Base-by-base conservation (phyloP, 441 rosid genomes). In the Jatropha podagrica region DNA sequence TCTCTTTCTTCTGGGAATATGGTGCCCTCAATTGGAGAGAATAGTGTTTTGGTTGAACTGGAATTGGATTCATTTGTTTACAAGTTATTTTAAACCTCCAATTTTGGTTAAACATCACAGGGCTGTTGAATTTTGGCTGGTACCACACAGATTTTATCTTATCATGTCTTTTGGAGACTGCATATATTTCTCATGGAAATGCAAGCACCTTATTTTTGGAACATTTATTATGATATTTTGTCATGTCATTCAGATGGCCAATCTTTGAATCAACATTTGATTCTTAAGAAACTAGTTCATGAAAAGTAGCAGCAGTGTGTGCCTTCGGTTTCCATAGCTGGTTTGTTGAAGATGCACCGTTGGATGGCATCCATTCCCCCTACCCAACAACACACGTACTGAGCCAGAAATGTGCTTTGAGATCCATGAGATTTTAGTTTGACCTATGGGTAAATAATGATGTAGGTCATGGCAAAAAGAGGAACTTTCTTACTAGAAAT, bases 221-320 rank as follows among this genome's bases (percentile, higher is more conserved):
- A 51, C 18, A 12, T 3, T 51, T 44, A 32, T 15, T 44, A n/a
- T 44, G 69, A 66, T 66, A 20, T 48, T 42, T 66, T 20, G 13
- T n/a, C 2, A n/a, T n/a, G 32, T n/a, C 17, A 44, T 42, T 60
- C 20, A n/a, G 54, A 18, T 42, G 17, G n/a, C 3, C 38, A 23
- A 32, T 23, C 38, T 48, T 46, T 48, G 71, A 51, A 46, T 7
- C 38, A 23, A 37, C 23, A 54, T 48, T 46, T 48, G 71, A 51
- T 27, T 46, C 38, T 52, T 11, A 67, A 67, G 55, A 67, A 66
- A 67, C 38, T 67, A 67, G 70, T 67, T 41, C 26, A n/a, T 46
- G 56, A 4, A 51, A 12, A 51, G 56, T 12, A 51, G 18, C 56
- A 51, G 10, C 56, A 51, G 48, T 1, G 2, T 44, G 46, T 42